phyloP scores from a whole-genome alignment of 805 yeast species.

The Pichia exigua region DNA sequence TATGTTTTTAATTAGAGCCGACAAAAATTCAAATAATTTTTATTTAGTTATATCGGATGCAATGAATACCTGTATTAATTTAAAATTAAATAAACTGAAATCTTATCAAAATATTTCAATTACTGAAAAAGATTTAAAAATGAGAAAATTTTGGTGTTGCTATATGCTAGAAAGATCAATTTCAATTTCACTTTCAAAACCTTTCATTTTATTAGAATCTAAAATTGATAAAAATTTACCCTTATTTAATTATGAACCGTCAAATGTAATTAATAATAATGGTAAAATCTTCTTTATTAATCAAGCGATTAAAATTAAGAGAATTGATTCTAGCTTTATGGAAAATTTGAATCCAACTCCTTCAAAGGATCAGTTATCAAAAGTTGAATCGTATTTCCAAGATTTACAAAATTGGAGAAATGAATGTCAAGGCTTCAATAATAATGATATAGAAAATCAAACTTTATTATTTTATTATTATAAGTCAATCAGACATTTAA shows the following conservation, averaged over 20 bases:
- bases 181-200: constrained; percentile 54
- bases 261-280: constrained; percentile 28
- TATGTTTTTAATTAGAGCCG: constrained; percentile 51
- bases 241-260: constrained; percentile 38
- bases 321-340: constrained; percentile 54
- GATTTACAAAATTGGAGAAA: constrained; percentile 51
- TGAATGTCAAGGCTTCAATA: constrained; percentile 39
- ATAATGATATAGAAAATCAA: constrained; percentile 46
- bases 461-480: constrained; percentile 52
- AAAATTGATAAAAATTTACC: constrained; percentile 43
- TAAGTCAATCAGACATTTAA: constrained; percentile 48
- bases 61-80: constrained; percentile 35
- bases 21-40: constrained; percentile 47
- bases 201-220: constrained; percentile 44
- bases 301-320: constrained; percentile 47
- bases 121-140: constrained; percentile 29
- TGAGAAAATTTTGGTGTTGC: constrained; percentile 58
- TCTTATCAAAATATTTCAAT: constrained; percentile 27
- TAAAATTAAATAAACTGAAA: constrained; percentile 31
- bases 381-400: constrained; percentile 45
- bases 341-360: constrained; percentile 32
- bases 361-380: constrained; percentile 34
- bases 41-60: constrained; percentile 49
- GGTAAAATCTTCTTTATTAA: constrained; percentile 39
- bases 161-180: constrained; percentile 56